Conservation (phyloP, 805 yeast genomes). For the Zygosaccharomyces kombuchaensis region DNA sequence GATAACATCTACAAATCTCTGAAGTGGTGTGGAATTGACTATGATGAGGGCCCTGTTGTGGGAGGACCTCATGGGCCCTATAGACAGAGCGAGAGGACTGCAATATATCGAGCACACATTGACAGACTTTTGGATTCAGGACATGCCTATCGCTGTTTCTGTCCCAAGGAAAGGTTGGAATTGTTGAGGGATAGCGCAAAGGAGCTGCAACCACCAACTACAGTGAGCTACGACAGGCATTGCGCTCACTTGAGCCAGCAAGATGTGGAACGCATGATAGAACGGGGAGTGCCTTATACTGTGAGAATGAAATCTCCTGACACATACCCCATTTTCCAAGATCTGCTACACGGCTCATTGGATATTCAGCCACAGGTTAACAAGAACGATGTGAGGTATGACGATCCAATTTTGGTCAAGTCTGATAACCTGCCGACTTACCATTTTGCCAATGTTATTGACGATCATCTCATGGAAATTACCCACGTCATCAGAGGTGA, state of each 20-base stretch:
- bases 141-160: conserved; percentile 80
- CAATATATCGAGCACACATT: conserved; percentile 60
- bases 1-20: conserved; percentile 69
- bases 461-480: conserved; percentile 87
- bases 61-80: conserved; percentile 57
- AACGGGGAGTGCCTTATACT: conserved; percentile 42
- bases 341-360: conserved; percentile 72
- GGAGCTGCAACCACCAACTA: conserved; percentile 76
- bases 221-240: conserved; percentile 85
- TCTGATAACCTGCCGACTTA: conserved; percentile 96
- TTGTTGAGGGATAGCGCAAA: conserved; percentile 68
- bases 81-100: conserved; percentile 74
- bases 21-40: conserved; percentile 66
- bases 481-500: conserved; percentile 97
- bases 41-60: conserved; percentile 76
- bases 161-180: conserved; percentile 73
- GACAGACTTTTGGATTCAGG: conserved; percentile 56
- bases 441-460: conserved; percentile 93
- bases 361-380: conserved; percentile 79
- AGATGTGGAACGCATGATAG: conserved; percentile 38
- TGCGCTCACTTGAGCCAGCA: conserved; percentile 49
- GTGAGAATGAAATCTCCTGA: conserved; percentile 77
- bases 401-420: conserved; percentile 84
- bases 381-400: conserved; percentile 65
- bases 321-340: conserved; percentile 60